Evolutionary conservation across 2,329 filamentous ascomycete species (phyloP).

Genomic region (Pseudogymnoascus sp.): DNA sequence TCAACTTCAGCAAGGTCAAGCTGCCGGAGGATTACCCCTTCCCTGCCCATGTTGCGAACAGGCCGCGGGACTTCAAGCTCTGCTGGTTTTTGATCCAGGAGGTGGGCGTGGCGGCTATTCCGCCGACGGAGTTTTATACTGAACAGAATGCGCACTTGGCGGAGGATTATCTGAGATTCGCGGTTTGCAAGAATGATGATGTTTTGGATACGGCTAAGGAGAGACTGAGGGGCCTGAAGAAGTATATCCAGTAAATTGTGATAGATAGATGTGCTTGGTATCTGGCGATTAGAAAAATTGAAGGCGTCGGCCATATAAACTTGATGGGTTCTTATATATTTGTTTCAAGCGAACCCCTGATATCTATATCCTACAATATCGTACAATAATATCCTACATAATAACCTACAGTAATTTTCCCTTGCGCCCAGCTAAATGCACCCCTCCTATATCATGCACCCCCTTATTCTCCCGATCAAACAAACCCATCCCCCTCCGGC

Average conservation of each 20-base stretch:
- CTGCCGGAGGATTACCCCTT: constrained; percentile 79
- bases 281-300: background rate
- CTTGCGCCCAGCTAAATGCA: background rate
- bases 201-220: constrained; percentile 74
- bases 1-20: constrained; percentile 82
- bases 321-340: background rate
- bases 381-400: background rate
- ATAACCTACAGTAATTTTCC: background rate
- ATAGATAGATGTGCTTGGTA: background rate
- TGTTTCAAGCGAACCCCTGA: background rate
- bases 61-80: constrained; percentile 88
- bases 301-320: background rate
- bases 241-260: constrained; percentile 44
- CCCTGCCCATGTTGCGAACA: constrained; percentile 74
- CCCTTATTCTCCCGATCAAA: background rate
- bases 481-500: constrained; percentile 3
- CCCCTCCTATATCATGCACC: background rate
- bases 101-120: constrained; percentile 89
- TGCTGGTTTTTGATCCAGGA: constrained; percentile 97
- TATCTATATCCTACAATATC: background rate
- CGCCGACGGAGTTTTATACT: constrained; percentile 95
- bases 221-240: constrained; percentile 61
- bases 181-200: constrained; percentile 90
- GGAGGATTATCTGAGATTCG: constrained; percentile 89
- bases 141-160: constrained; percentile 73